Evolutionary conservation across 176 grass and related monocot species (phyloP).

Genomic region (Melocanna baccifera): DNA sequence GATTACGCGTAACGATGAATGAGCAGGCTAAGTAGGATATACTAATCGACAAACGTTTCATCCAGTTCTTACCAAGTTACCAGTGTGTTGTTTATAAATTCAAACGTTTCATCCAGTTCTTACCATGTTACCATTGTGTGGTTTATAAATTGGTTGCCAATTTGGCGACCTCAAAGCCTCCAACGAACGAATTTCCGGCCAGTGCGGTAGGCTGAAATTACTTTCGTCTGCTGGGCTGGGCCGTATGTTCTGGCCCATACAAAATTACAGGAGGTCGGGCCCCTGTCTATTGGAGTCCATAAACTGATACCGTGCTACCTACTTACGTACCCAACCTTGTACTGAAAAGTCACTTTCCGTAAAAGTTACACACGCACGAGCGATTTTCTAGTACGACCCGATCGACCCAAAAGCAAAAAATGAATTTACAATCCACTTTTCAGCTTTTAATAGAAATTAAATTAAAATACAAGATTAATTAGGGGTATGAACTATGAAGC

Average conservation of each 20-base stretch:
- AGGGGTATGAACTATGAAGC: background rate
- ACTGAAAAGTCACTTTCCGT: no score
- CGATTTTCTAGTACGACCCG: no score
- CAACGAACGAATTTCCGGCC: background rate
- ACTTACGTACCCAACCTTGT: no score
- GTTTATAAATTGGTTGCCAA: background rate
- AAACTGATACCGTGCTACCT: no score
- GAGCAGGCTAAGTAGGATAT: background rate
- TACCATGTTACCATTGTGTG: background rate
- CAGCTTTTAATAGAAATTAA: background rate
- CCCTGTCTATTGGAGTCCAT: no score
- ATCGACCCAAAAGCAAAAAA: no score
- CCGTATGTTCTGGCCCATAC: no score
- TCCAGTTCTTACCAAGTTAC: background rate
- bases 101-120: background rate
- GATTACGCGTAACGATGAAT: background rate
- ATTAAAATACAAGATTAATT: background rate
- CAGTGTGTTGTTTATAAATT: background rate
- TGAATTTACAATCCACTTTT: no score
- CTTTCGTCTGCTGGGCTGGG: background rate
- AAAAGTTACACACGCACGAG: no score
- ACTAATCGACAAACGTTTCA: background rate
- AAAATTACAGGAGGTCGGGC: no score
- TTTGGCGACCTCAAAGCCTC: background rate
- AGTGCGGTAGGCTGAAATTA: background rate